phyloP scores from a whole-genome alignment of 2,329 filamentous ascomycete species.

The Sporothrix dimorphospora region DNA sequence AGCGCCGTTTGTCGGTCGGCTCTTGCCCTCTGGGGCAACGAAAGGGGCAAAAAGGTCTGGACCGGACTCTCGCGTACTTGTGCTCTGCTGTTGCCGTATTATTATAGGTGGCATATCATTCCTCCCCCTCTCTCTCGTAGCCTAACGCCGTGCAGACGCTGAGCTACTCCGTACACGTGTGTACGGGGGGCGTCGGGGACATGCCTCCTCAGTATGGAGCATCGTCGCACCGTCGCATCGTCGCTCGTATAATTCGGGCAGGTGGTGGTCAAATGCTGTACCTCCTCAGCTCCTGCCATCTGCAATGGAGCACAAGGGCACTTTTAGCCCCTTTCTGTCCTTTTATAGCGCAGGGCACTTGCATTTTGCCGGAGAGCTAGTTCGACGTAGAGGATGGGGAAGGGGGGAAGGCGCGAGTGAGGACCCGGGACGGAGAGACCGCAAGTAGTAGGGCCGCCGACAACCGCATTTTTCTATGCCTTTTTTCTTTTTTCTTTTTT shows the following conservation, averaged over 20 bases:
- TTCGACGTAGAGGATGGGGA: constrained; percentile 8
- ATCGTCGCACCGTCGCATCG: constrained; percentile 14
- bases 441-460: constrained; percentile 3
- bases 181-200: constrained; percentile 1
- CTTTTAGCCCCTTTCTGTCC: constrained; percentile 3
- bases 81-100: not conserved
- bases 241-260: not conserved
- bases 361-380: constrained; percentile 13
- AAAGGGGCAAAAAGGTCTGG: not conserved
- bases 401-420: constrained; percentile 3
- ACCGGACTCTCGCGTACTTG: not conserved
- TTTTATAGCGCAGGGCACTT: constrained; percentile 14
- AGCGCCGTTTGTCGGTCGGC: not conserved
- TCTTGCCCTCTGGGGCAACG: not conserved
- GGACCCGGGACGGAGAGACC: not conserved
- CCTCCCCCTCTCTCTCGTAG: not conserved
- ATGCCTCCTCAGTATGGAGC: not conserved
- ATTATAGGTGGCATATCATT: constrained; percentile 21
- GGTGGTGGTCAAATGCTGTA: constrained; percentile 1
- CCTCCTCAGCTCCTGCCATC: not conserved
- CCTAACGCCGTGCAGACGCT: not conserved
- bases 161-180: not conserved
- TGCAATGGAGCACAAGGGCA: constrained; percentile 10
- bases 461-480: not conserved
- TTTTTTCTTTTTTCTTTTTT: not conserved